phyloP scores from a whole-genome alignment of 768 basidiomycete genomes.

The Terana coerulea region DNA sequence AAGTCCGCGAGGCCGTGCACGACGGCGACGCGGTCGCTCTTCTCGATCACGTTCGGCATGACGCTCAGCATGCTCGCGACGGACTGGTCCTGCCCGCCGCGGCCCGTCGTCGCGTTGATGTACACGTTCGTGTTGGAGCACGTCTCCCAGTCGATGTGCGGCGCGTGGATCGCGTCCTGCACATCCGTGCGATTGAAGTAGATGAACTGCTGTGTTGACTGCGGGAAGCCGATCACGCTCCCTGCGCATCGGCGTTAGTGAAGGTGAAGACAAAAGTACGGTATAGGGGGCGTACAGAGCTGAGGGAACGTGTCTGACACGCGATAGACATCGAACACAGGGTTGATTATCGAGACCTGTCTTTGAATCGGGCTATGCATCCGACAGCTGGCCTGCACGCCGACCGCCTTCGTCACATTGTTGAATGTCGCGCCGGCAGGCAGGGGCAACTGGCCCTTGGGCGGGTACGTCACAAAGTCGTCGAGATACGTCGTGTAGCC shows the following conservation, averaged over 20 bases:
- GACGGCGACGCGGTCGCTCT: conserved; percentile 31
- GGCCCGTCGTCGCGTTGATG: conserved; percentile 24
- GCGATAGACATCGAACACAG: conserved; percentile 53
- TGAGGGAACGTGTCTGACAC: conserved; percentile 47
- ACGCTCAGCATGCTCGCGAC: conserved; percentile 32
- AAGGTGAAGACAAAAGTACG: conserved; percentile 1
- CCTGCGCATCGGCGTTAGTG: conserved; percentile 63
- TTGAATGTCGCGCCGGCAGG: conserved; percentile 31
- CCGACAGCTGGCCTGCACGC: conserved; percentile 36
- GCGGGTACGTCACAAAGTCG: conserved; percentile 33
- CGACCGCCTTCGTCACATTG: conserved; percentile 18
- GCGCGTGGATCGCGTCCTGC: conserved; percentile 35
- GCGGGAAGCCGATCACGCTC: conserved; percentile 80
- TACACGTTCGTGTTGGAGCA: conserved; percentile 26
- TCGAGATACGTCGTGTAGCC: conserved; percentile 33
- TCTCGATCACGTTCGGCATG: conserved; percentile 35
- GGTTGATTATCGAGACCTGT: conserved; percentile 51
- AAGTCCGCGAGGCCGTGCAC: conserved; percentile 34
- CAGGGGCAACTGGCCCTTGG: conserved; percentile 28
- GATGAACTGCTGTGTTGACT: conserved; percentile 47
- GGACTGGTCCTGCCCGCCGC: conserved; percentile 25
- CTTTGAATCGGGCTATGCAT: conserved; percentile 48
- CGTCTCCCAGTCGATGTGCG: conserved; percentile 30
- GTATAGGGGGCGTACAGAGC: neutral
- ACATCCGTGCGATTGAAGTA: conserved; percentile 46